phyloP scores from a whole-genome alignment of 2,329 filamentous ascomycete genomes.

The Xylariaceae sp. region DNA sequence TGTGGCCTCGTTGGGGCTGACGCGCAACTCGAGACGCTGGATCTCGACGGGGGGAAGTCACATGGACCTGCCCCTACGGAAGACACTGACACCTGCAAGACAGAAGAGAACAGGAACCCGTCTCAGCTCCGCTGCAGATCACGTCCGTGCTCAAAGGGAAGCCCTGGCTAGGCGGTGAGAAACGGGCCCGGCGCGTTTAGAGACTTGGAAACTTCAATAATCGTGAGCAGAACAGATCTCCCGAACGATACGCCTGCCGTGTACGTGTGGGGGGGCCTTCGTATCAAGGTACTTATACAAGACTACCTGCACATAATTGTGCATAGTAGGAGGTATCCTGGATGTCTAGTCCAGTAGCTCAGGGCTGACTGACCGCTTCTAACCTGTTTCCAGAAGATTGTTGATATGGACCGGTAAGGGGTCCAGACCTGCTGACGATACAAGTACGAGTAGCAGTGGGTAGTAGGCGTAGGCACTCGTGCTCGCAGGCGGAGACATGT shows the following conservation, averaged over 20 bases:
- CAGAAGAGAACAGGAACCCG: neutral
- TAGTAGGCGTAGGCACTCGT: neutral
- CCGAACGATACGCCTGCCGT: neutral
- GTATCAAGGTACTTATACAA: neutral
- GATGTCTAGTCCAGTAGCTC: neutral
- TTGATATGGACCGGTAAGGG: neutral
- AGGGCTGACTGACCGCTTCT: neutral
- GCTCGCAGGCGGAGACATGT: neutral
- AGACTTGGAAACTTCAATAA: neutral
- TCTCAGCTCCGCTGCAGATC: slow-evolving; percentile 6
- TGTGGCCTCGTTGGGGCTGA: neutral
- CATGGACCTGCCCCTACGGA: neutral
- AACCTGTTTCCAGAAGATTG: neutral
- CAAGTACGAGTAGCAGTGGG: neutral
- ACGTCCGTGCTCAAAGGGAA: neutral
- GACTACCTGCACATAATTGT: neutral
- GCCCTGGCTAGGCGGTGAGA: neutral
- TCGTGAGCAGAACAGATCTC: neutral
- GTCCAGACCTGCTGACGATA: neutral
- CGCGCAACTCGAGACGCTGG: neutral
- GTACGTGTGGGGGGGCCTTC: neutral
- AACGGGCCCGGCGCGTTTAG: neutral
- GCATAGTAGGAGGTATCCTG: neutral
- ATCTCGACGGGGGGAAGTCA: slow-evolving; percentile 1
- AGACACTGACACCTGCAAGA: slow-evolving; percentile 9